Conservation (phyloP, 495 filamentous ascomycete species). For the Hypoxylon trugodes region DNA sequence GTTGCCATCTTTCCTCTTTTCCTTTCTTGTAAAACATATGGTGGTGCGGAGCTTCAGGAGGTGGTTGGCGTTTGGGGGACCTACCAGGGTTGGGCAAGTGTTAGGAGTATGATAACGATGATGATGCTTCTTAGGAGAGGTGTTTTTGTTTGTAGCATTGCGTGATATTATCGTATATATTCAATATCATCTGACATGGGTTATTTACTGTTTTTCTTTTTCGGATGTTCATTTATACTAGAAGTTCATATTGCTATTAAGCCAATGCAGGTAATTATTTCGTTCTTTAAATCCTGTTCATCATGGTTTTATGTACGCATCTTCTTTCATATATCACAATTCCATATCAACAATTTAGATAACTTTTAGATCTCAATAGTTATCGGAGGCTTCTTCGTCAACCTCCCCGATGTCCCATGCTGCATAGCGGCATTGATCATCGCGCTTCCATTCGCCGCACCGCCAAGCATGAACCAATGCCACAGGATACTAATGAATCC, state of each 20-base stretch:
- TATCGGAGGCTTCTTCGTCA: conserved; percentile 61
- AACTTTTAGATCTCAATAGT: conserved; percentile 60
- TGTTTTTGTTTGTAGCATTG: not conserved
- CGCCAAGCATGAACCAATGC: conserved; percentile 70
- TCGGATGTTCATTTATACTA: too few species aligned
- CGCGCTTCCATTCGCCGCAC: conserved; percentile 67
- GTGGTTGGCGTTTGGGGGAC: not conserved
- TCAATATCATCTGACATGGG: too few species aligned
- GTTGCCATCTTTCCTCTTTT: not conserved
- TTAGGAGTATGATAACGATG: conserved; percentile 11
- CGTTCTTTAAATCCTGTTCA: too few species aligned
- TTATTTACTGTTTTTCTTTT: too few species aligned
- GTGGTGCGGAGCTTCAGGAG: not conserved
- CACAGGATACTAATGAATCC: conserved; percentile 73
- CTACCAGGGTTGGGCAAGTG: not conserved
- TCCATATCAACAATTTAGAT: not conserved
- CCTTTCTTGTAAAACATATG: conserved; percentile 6
- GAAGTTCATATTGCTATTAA: not conserved
- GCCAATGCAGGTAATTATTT: not conserved
- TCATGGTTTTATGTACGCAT: not conserved
- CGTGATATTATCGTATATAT: too few species aligned
- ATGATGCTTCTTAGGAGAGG: not conserved
- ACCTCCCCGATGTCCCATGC: conserved; percentile 69
- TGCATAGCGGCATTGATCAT: conserved; percentile 84
- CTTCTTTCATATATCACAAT: not conserved